Base-by-base conservation (phyloP, 352 stramenopile genomes). In the Nothophytophthora sp. region DNA sequence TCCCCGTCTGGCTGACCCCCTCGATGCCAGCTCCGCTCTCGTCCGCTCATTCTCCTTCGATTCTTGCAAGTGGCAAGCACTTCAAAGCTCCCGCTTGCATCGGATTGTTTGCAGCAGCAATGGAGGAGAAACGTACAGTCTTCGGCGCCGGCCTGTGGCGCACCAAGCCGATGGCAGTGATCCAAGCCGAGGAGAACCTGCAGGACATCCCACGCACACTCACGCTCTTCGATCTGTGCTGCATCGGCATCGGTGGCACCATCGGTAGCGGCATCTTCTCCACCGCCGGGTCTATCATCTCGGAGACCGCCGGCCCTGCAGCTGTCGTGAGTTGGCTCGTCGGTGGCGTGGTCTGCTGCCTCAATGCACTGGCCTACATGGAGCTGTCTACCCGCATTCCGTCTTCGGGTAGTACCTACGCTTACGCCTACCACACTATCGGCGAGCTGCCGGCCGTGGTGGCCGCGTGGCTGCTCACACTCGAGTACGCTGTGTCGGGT, bases 401-500 rank as follows among this genome's bases (percentile, higher is more conserved):
- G 22, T 93, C 79, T 13, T 88, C 86, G 15, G 91, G 91, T 11
- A 91, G 71, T 35, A 96, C 84, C 9, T 98, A 98, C 66, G 79
- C 86, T 1, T 98, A 97, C 62, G 67, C 87, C 7, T 98, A 96
- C 62, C 79, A 96, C 44, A 74, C 86, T 3, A 78, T 98, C 37
- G 91, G 91, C 25, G 92, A 98, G 58, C 64, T 97, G 23, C 78
- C 87, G 18, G 92, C 92, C 16, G 85, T 96, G 25, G 55, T 97
- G 20, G 85, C 86, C 1, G 89, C 73, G 15, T 88, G 79, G 51
- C 56, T 88, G 33, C 50, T 97, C 40, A 96, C 86, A 22, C 67
- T 98, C 16, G 91, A 98, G 70, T 98, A 97, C 68, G 76, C 86
- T 19, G 61, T 97, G 13, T 90, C 81, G 4, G 88, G 81, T 23